Percentiles rank a stretch among this genome's conserved stretches.
Evolutionary conservation across 495 filamentous ascomycete species (phyloP).

Genomic region (Neohortaea acidophila): DNA sequence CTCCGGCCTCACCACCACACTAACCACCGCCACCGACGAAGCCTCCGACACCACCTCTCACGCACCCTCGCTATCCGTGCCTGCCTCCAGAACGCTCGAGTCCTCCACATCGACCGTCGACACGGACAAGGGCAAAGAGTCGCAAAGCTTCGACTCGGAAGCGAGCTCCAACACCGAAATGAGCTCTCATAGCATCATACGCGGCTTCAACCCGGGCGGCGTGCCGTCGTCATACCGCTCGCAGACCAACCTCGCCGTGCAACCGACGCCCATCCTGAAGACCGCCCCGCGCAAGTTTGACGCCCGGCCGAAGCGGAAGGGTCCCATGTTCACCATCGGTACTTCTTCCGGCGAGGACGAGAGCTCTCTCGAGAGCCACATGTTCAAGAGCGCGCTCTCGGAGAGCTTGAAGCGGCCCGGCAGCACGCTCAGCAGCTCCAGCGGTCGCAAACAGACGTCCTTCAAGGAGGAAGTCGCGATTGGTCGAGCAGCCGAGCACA

Average conservation of each 20-base stretch:
- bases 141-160: conserved; percentile 21
- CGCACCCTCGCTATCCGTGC: conserved; percentile 19
- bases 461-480: conserved; percentile 66
- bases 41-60: conserved; percentile 19
- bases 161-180: conserved; percentile 30
- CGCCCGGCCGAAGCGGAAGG: conserved; percentile 41
- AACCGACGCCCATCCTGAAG: conserved; percentile 32
- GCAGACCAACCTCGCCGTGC: conserved; percentile 35
- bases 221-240: conserved; percentile 61
- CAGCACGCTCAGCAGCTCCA: conserved; percentile 8
- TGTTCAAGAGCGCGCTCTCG: conserved; percentile 42
- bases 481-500: conserved; percentile 42
- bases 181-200: conserved; percentile 60
- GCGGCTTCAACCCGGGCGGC: conserved; percentile 72
- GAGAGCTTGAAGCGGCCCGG: conserved; percentile 35
- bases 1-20: not conserved
- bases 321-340: conserved; percentile 59
- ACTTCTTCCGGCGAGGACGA: conserved; percentile 71
- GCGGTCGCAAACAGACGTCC: conserved; percentile 62
- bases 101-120: conserved; percentile 28
- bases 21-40: not conserved
- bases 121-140: conserved; percentile 18
- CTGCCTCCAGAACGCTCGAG: conserved; percentile 17
- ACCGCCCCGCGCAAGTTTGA: conserved; percentile 23
- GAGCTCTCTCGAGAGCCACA: conserved; percentile 59